Evolutionary conservation across 139 green algal species (phyloP), one percentile per base, ranked within the genome.

Genomic region (Chlorella sp.): DNA sequence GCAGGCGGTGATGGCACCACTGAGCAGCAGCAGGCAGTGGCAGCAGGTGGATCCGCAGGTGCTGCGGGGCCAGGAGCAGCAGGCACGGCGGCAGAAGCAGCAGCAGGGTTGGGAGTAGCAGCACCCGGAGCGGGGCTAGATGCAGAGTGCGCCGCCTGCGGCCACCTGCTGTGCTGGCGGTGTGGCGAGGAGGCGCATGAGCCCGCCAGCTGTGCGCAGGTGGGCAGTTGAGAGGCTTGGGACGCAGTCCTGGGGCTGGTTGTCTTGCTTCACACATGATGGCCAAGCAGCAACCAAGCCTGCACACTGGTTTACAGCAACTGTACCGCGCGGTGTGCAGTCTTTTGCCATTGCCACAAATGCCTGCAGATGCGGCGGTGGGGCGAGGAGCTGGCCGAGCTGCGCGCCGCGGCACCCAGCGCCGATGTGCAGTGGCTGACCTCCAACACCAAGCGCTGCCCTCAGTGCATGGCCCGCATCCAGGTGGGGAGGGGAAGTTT

Each of bases 401-500:
- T 85, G 36, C 75, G 78, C 2, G 41, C n/a, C 1, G 65, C 55
- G 28, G 87, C 78, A 16, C 64, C 78, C 16, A 30, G 62, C 16
- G 78, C 65, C 5, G 72, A 82, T 32, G 26, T 71, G 25, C 26
- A 57, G 34, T 93, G 85, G 84, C 72, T 93, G 64, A 20, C 34
- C 1, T 17, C 44, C 34, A 67, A 92, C 81, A 88, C 87, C 68
- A 85, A 88, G 82, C 68, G 55, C 30, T 93, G 89, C 82, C 81
- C 87, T 0, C 38, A 84, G 82, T 93, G 89, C 76, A 63, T 72
- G 26, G 69, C 85, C 3, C 85, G 51, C 74, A 91, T 93, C 18
- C 71, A 87, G 78, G 67, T 23, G 25, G 17, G 28, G 5, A 38
- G 63, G 16, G 15, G 63, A 28, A 16, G 63, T 6, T 38, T 28